Evolutionary conservation across 192 early-diverging fungal species (phyloP).

Genomic region (Spizellomyces sp.): DNA sequence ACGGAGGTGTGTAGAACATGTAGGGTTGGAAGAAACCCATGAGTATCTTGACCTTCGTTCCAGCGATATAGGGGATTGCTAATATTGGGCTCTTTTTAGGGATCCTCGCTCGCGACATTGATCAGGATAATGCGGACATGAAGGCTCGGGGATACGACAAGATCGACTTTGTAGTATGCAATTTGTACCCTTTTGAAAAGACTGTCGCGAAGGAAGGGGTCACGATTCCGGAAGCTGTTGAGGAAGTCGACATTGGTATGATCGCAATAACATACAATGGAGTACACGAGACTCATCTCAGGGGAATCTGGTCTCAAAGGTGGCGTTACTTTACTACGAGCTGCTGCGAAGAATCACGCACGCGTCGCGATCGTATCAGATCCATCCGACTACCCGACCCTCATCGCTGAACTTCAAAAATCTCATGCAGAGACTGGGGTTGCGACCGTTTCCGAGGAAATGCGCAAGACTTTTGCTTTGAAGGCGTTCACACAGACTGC

Average conservation of each 20-base stretch:
- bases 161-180: conserved; percentile 96
- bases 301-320: conserved; percentile 48
- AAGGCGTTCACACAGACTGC: conserved; percentile 97
- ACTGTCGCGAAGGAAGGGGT: conserved; percentile 87
- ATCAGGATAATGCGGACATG: conserved; percentile 86
- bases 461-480: conserved; percentile 80
- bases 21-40: background rate
- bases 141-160: conserved; percentile 82
- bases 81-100: conserved; percentile 13
- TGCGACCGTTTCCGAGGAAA: conserved; percentile 68
- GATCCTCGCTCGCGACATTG: conserved; percentile 87
- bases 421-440: conserved; percentile 26
- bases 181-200: conserved; percentile 97
- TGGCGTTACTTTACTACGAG: conserved; percentile 95
- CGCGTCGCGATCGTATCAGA: conserved; percentile 92
- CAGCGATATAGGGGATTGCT: no score
- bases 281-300: conserved; percentile 7
- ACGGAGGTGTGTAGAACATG: conserved; percentile 66
- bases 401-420: conserved; percentile 76
- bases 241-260: conserved; percentile 96
- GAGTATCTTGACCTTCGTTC: no score
- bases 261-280: background rate
- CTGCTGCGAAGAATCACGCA: conserved; percentile 98
- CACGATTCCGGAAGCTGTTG: conserved; percentile 92
- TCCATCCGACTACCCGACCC: conserved; percentile 83